These are phyloP conservation scores for Diplodia corticola DNA, from an alignment of 2,329 filamentous ascomycete species.

Conservation along the genomic window DNA sequence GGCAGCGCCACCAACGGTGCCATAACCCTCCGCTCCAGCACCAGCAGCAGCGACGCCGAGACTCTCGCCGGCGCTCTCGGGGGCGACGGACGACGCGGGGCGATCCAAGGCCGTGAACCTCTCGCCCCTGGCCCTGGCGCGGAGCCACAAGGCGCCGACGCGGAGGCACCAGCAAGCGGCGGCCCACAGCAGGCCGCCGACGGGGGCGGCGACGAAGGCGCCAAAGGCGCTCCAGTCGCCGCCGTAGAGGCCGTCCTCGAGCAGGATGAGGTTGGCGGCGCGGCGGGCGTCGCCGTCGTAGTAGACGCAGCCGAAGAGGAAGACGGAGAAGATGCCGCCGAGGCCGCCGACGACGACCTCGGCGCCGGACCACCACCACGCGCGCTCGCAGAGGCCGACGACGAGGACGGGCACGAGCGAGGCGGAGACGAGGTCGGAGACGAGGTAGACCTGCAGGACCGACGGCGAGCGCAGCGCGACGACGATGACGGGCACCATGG, in stretches of 20 bases:
- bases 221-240: slow-evolving; percentile 80
- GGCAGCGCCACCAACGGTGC: not conserved
- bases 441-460: slow-evolving; percentile 79
- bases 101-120: slow-evolving; percentile 69
- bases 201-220: slow-evolving; percentile 76
- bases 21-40: not conserved
- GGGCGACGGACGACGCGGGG: slow-evolving; percentile 37
- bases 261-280: slow-evolving; percentile 68
- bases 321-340: slow-evolving; percentile 76
- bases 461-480: slow-evolving; percentile 72
- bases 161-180: slow-evolving; percentile 62
- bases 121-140: slow-evolving; percentile 59
- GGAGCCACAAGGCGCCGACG: slow-evolving; percentile 58
- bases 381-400: slow-evolving; percentile 65
- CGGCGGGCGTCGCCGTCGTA: slow-evolving; percentile 66
- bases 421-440: slow-evolving; percentile 76
- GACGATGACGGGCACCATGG: slow-evolving; percentile 74
- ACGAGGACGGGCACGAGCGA: slow-evolving; percentile 73
- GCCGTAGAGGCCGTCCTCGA: slow-evolving; percentile 72
- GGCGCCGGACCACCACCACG: slow-evolving; percentile 75
- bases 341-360: slow-evolving; percentile 78
- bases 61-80: not conserved
- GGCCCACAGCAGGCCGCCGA: slow-evolving; percentile 73
- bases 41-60: not conserved
- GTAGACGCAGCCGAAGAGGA: slow-evolving; percentile 76